Percentiles rank a stretch among this genome's conserved stretches.
Evolutionary conservation across 2,329 filamentous ascomycete genomes (phyloP).

Genomic region (Cryphonectria nitschkei): DNA sequence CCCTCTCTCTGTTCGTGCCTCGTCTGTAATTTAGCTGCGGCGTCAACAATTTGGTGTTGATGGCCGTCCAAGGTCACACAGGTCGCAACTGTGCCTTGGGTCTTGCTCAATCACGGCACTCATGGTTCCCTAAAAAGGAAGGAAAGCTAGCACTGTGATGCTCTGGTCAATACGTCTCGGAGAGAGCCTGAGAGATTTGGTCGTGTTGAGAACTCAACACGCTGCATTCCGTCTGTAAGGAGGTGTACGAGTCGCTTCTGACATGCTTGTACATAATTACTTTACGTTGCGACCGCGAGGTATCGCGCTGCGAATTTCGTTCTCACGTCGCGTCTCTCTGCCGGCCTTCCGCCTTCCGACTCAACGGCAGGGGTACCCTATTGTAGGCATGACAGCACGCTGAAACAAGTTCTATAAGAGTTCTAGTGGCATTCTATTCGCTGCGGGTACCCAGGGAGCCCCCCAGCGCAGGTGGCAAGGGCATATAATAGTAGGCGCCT

Average conservation of each 20-base stretch:
- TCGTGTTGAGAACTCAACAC: background rate
- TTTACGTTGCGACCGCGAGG: background rate
- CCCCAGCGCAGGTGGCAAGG: background rate
- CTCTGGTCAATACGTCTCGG: background rate
- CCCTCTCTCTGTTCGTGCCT: background rate
- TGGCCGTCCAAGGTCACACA: constrained; percentile 9
- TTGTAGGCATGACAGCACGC: background rate
- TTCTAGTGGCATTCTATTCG: constrained; percentile 10
- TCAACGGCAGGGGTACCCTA: background rate
- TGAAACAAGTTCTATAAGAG: background rate
- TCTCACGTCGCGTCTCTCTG: background rate
- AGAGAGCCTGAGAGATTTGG: background rate
- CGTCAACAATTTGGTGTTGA: background rate
- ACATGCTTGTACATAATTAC: background rate
- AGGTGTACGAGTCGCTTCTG: background rate
- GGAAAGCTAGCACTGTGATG: background rate
- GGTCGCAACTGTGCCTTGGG: constrained; percentile 15
- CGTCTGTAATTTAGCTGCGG: too few species aligned
- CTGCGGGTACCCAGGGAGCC: background rate
- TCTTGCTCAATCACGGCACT: constrained; percentile 17
- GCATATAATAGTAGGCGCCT: background rate
- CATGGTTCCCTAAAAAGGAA: constrained; percentile 10
- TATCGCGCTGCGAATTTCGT: background rate
- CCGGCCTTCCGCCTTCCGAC: background rate
- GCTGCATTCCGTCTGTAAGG: background rate